A percentile compares a stretch with the other conserved stretches of the same genome.
phyloP scores from a whole-genome alignment of 2,329 filamentous ascomycete genomes.

The Didymella keratinophila region DNA sequence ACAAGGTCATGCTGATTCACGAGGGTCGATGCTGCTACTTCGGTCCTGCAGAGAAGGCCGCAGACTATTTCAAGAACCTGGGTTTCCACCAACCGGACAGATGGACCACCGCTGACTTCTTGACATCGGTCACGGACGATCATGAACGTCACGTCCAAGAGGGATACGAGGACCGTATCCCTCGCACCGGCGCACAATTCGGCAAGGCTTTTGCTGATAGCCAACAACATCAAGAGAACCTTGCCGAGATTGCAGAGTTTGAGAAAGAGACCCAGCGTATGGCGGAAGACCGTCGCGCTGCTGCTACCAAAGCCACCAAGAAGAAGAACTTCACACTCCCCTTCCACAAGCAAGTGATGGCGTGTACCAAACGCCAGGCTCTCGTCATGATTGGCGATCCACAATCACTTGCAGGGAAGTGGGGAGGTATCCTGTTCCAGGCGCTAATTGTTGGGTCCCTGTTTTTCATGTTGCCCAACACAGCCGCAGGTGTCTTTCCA shows the following conservation, averaged over 20 bases:
- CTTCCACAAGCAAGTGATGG: slow-evolving; percentile 51
- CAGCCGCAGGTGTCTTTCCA: slow-evolving; percentile 64
- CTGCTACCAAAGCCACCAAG: slow-evolving; percentile 48
- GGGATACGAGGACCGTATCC: slow-evolving; percentile 66
- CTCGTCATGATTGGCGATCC: slow-evolving; percentile 63
- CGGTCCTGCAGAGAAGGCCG: slow-evolving; percentile 67
- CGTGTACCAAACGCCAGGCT: slow-evolving; percentile 53
- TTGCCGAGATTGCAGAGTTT: slow-evolving; percentile 53
- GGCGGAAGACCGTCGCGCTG: slow-evolving; percentile 42
- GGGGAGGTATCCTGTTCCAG: slow-evolving; percentile 55
- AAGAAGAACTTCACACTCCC: slow-evolving; percentile 54
- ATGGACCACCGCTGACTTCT: slow-evolving; percentile 74
- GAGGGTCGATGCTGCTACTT: slow-evolving; percentile 63
- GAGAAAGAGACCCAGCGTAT: slow-evolving; percentile 44
- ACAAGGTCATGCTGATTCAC: slow-evolving; percentile 53
- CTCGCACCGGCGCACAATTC: slow-evolving; percentile 64
- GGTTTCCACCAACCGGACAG: slow-evolving; percentile 73
- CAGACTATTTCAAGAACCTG: slow-evolving; percentile 70
- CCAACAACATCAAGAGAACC: slow-evolving; percentile 48
- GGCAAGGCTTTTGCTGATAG: slow-evolving; percentile 53
- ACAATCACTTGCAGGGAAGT: slow-evolving; percentile 56
- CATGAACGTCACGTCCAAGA: slow-evolving; percentile 64
- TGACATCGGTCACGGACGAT: slow-evolving; percentile 73
- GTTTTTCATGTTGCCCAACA: slow-evolving; percentile 63
- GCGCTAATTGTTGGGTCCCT: slow-evolving; percentile 54